Evolutionary conservation across 2,329 filamentous ascomycete species (phyloP), one percentile per base, ranked within the genome.

Genomic region (Xenosphaeropsis pyriputrescens): DNA sequence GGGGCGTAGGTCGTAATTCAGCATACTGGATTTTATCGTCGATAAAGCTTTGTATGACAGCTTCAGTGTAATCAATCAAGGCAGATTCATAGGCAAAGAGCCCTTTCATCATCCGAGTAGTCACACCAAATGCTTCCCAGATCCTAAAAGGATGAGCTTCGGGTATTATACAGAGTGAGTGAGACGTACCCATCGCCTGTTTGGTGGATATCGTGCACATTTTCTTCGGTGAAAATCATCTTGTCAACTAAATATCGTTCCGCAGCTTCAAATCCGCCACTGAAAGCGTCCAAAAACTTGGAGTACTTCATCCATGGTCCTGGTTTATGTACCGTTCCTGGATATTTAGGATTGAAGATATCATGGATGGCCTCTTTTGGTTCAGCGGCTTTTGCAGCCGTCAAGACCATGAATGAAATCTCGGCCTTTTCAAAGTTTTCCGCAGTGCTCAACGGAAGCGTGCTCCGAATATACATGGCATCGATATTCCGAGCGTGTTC

Each of bases 91-190:
- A 82, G 50, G 78, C 79, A 48, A 82, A 68, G 0, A 84, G 60
- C 0, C 79, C 79, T 50, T 84, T 83, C 67, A 83, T 81, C 60
- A 79, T 78, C 36, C 75, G 67, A 3, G 79, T 84, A 4, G 76
- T 67, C 35, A 69, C 67, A 45, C 82, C 81, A 55, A 85, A 86
- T n/a, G 61, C 62, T 5, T 67, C 65, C 67, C 67, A 71, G 5
- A 66, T 61, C 4, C 67, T 67, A 41, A 13, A 26, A n/a, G 18
- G 16, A 34, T 53, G 36, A 52, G 43, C 34, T 39, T 15, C n/a
- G 6, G 2, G 11, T 13, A n/a, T 33, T 12, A 26, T 18, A 12
- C 14, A 2, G 13, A 15, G 17, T 2, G 6, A 11, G 17, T 18
- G 16, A 31, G 29, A 55, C 64, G 51, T 58, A 77, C 74, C 74